Percentiles rank a stretch among this genome's conserved stretches.
Conservation (phyloP, 441 rosid species). For the Breynia disticha region DNA sequence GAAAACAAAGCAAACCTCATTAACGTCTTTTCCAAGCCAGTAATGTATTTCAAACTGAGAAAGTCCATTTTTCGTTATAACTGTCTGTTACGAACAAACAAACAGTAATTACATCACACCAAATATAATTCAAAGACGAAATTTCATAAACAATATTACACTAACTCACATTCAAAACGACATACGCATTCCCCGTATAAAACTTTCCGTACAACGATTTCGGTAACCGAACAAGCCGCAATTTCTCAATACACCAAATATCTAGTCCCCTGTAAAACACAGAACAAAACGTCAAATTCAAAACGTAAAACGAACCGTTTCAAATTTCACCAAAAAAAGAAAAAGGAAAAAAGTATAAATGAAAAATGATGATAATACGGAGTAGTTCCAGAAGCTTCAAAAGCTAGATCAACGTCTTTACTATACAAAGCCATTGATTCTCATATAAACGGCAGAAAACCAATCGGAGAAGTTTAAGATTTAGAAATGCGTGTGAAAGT, state of each 20-base stretch:
- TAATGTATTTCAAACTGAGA: conserved; percentile 65
- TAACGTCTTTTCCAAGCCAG: conserved; percentile 71
- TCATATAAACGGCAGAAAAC: conserved; percentile 7
- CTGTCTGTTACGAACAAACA: conserved; percentile 35
- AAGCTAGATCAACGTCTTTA: conserved; percentile 41
- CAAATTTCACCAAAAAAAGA: not conserved
- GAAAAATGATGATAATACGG: conserved; percentile 25
- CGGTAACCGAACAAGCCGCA: conserved; percentile 41
- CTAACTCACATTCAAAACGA: conserved; percentile 52
- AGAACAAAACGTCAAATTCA: not conserved
- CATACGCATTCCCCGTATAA: conserved; percentile 56
- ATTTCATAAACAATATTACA: not conserved
- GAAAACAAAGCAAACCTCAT: conserved; percentile 28
- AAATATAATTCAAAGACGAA: not conserved
- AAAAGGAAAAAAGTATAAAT: conserved; percentile 1
- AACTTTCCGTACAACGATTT: conserved; percentile 62
- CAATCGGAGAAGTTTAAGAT: not conserved
- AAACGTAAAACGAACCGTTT: not conserved
- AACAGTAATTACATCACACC: not conserved
- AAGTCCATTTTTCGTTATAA: conserved; percentile 39
- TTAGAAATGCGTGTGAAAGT: not conserved
- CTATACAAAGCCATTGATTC: conserved; percentile 33
- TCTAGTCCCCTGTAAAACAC: conserved; percentile 58
- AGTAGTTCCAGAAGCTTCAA: conserved; percentile 53
- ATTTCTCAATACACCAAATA: conserved; percentile 66